A percentile compares a stretch with the other conserved stretches of the same genome.
Conservation (phyloP, 768 basidiomycete species). For the Obba rivulosa region DNA sequence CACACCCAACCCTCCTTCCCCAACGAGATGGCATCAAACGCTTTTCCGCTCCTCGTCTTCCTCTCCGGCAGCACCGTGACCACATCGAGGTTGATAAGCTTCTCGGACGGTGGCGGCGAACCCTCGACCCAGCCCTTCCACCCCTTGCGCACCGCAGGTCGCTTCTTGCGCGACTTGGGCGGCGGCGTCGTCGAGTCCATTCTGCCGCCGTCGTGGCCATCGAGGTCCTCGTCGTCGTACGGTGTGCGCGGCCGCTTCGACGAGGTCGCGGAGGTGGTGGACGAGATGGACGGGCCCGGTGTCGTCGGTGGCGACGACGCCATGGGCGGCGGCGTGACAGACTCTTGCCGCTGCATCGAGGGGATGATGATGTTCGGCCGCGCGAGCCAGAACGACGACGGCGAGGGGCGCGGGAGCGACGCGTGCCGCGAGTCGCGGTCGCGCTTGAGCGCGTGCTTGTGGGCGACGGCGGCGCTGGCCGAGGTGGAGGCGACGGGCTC, state of each 20-base stretch:
- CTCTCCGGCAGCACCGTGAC: constrained; percentile 68
- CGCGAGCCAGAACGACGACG: constrained; percentile 59
- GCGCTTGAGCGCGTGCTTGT: constrained; percentile 15
- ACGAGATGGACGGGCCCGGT: constrained; percentile 71
- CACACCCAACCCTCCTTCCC: constrained; percentile 77
- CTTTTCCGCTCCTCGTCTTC: constrained; percentile 79
- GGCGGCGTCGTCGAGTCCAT: constrained; percentile 19
- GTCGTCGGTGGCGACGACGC: constrained; percentile 66
- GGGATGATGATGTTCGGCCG: constrained; percentile 73
- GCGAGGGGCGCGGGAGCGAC: constrained; percentile 15
- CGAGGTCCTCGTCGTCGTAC: constrained; percentile 45
- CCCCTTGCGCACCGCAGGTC: constrained; percentile 65
- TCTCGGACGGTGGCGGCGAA: constrained; percentile 72
- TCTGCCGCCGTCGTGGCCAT: constrained; percentile 16
- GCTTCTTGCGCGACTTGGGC: constrained; percentile 42
- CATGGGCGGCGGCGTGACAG: constrained; percentile 70
- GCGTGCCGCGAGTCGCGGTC: constrained; percentile 8
- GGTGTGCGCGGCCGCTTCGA: constrained; percentile 79
- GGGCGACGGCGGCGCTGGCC: constrained; percentile 14
- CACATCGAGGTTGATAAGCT: constrained; percentile 76
- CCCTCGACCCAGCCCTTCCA: constrained; percentile 94
- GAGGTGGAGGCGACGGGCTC: constrained; percentile 11
- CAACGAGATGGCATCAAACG: constrained; percentile 76
- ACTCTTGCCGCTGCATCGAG: constrained; percentile 62
- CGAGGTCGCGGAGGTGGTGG: constrained; percentile 68